phyloP scores from a whole-genome alignment of 441 rosid species.

The Pelargonium myrrhifolium region DNA sequence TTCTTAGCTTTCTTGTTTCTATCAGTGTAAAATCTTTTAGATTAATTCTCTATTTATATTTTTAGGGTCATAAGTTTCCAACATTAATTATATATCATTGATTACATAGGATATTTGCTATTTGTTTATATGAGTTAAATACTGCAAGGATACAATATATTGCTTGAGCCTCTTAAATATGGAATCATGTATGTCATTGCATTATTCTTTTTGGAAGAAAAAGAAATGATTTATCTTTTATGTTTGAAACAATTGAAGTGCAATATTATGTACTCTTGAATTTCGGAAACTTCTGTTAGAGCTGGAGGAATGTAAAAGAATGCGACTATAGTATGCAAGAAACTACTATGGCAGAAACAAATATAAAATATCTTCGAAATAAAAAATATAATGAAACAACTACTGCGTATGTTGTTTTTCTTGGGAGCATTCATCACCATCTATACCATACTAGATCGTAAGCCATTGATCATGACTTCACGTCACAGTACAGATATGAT shows the following conservation, averaged over 20 bases:
- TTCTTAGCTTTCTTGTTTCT: background rate
- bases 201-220: background rate
- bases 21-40: background rate
- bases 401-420: constrained; percentile 24
- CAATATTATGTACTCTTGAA: background rate
- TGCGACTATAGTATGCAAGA: constrained; percentile 3
- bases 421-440: constrained; percentile 18
- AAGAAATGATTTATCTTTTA: background rate
- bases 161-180: background rate
- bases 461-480: constrained; percentile 19
- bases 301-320: constrained; percentile 1
- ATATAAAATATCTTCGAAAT: constrained; percentile 19
- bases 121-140: background rate
- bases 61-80: background rate
- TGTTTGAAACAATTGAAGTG: background rate
- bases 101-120: background rate
- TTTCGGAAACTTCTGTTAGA: constrained; percentile 1
- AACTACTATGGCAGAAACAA: constrained; percentile 19
- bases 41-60: background rate
- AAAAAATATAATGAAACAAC: constrained; percentile 16
- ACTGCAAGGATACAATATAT: background rate
- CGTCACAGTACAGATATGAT: constrained; percentile 28
- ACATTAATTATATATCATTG: background rate
- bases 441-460: constrained; percentile 15
- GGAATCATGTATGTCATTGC: background rate